A percentile compares a stretch with the other conserved stretches of the same genome.
These are phyloP conservation scores for Xylariaceae sp. DNA, from an alignment of 2,329 filamentous ascomycete genomes.

Conservation along the genomic window DNA sequence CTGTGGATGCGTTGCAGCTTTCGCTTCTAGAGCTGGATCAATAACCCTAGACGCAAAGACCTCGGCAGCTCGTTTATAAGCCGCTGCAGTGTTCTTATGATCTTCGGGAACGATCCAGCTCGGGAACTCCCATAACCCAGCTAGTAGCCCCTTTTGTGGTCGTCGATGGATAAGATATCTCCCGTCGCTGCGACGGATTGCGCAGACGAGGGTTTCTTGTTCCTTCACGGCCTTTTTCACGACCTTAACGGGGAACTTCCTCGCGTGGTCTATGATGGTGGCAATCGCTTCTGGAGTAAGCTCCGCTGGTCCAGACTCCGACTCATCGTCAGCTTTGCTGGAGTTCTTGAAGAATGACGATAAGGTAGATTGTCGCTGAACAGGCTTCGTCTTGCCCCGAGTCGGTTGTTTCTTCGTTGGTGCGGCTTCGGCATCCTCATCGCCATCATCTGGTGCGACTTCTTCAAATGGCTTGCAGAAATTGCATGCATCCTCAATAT, in stretches of 20 bases:
- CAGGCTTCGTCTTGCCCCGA: constrained; percentile 11
- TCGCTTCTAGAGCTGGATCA: constrained; percentile 7
- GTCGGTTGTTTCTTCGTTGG: constrained; percentile 11
- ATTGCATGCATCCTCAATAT: constrained; percentile 48
- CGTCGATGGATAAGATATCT: constrained; percentile 46
- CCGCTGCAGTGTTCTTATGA: constrained; percentile 26
- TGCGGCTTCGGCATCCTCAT: constrained; percentile 20
- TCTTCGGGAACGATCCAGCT: constrained; percentile 36
- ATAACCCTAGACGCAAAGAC: constrained; percentile 33
- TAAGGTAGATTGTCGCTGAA: constrained; percentile 24
- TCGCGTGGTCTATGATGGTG: constrained; percentile 40
- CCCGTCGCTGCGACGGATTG: constrained; percentile 40
- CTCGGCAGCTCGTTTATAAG: constrained; percentile 36
- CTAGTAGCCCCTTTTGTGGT: constrained; percentile 49
- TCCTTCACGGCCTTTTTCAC: constrained; percentile 48
- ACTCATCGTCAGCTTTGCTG: constrained; percentile 7
- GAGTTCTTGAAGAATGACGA: constrained; percentile 28
- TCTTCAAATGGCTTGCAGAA: constrained; percentile 46
- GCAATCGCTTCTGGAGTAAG: constrained; percentile 30
- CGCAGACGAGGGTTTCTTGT: constrained; percentile 51
- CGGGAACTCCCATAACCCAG: constrained; percentile 53
- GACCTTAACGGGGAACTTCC: constrained; percentile 46
- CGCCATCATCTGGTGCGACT: constrained; percentile 14
- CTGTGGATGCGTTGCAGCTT: neutral
- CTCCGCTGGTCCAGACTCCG: constrained; percentile 6